Evolutionary conservation across 2,329 filamentous ascomycete species (phyloP).

Genomic region (Triangularia setosa): DNA sequence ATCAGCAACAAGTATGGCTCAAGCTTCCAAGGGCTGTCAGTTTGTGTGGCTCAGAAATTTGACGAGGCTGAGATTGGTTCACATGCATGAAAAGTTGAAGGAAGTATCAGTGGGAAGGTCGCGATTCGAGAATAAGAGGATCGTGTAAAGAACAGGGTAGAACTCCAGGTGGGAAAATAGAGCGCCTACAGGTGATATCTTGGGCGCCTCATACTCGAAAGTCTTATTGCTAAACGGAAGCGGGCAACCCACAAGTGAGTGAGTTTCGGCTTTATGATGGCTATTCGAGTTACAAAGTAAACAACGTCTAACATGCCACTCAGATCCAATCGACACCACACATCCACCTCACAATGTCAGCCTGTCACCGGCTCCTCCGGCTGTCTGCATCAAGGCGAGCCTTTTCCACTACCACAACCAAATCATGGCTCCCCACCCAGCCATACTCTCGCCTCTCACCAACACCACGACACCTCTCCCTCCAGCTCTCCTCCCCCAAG

Average conservation of each 20-base stretch:
- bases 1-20: not conserved
- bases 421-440: constrained; percentile 3
- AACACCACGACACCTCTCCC: constrained; percentile 11
- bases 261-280: not conserved
- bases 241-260: not conserved
- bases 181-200: not conserved
- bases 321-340: not conserved
- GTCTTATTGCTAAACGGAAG: not conserved
- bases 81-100: constrained; percentile 2
- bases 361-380: constrained; percentile 10
- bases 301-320: not conserved
- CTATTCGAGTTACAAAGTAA: not conserved
- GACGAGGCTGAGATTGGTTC: constrained; percentile 6
- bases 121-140: not conserved
- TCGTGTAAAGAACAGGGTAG: not conserved
- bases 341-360: constrained; percentile 11
- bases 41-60: constrained; percentile 14
- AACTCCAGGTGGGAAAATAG: not conserved
- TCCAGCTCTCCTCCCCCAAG: constrained; percentile 10
- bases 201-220: not conserved
- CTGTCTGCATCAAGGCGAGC: constrained; percentile 14
- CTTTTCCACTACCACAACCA: constrained; percentile 3
- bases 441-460: constrained; percentile 8
- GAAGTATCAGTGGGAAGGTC: not conserved
- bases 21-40: constrained; percentile 1